Evolutionary conservation across 805 yeast species (phyloP).

Genomic region (Ogataea pilisensis): DNA sequence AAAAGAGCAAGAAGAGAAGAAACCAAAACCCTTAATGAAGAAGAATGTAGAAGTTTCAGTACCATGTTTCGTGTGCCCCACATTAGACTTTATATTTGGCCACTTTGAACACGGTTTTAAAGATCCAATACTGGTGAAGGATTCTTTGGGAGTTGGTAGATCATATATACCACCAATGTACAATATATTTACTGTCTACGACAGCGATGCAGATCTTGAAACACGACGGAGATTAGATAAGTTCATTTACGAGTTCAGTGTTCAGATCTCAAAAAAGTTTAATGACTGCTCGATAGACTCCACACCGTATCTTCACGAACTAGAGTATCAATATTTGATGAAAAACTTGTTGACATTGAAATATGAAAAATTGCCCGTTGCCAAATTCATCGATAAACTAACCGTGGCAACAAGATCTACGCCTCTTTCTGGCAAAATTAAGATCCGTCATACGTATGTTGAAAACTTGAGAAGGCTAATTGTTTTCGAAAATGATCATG

Average conservation of each 20-base stretch:
- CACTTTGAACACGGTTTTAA: not conserved
- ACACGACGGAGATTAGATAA: slow-evolving; percentile 10
- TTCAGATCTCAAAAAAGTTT: slow-evolving; percentile 16
- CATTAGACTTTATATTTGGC: slow-evolving; percentile 2
- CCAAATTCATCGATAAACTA: no score
- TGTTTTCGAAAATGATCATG: slow-evolving; percentile 15
- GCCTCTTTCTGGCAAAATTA: slow-evolving; percentile 1
- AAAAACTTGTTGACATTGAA: slow-evolving; percentile 8
- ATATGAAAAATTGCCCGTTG: slow-evolving; percentile 12
- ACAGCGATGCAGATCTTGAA: not conserved
- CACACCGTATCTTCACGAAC: slow-evolving; percentile 20
- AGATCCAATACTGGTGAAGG: slow-evolving; percentile 1
- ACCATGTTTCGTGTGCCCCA: not conserved
- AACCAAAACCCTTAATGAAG: not conserved
- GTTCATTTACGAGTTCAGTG: slow-evolving; percentile 16
- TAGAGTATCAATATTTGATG: slow-evolving; percentile 23
- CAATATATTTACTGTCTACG: slow-evolving; percentile 5
- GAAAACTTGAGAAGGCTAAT: slow-evolving; percentile 9
- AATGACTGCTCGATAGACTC: slow-evolving; percentile 13
- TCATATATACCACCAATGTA: slow-evolving; percentile 9
- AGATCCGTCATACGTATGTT: slow-evolving; percentile 12
- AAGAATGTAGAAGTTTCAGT: not conserved
- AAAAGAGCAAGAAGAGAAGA: not conserved
- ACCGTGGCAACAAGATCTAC: no score
- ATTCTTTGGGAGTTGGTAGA: not conserved